A percentile compares a stretch with the other conserved stretches of the same genome.
Evolutionary conservation across 805 yeast genomes (phyloP).

Genomic region (Ogataea kodamae): DNA sequence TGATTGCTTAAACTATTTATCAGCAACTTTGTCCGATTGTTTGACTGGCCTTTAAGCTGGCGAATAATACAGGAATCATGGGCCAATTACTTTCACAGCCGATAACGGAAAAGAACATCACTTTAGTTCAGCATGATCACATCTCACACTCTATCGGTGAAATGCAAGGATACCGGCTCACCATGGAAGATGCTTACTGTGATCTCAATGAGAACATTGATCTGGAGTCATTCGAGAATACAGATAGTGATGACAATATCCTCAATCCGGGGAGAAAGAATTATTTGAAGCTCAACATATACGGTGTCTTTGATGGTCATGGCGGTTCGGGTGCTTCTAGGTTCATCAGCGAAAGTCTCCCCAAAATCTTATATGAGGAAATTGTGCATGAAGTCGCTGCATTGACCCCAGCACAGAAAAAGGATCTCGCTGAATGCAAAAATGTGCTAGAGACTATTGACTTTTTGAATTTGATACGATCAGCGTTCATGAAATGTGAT

Average conservation of each 20-base stretch:
- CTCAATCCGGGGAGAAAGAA: not conserved
- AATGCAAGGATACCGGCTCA: slow-evolving; percentile 73
- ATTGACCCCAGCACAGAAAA: slow-evolving; percentile 17
- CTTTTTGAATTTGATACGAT: slow-evolving; percentile 35
- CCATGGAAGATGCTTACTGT: slow-evolving; percentile 76
- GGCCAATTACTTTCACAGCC: slow-evolving; percentile 77
- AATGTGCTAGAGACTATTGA: slow-evolving; percentile 24
- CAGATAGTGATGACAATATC: slow-evolving; percentile 1
- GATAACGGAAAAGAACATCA: slow-evolving; percentile 61
- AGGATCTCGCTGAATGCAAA: slow-evolving; percentile 10
- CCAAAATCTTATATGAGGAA: slow-evolving; percentile 20
- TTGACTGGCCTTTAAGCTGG: no score
- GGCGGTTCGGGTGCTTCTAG: slow-evolving; percentile 67
- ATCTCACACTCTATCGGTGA: slow-evolving; percentile 63
- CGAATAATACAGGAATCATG: no score
- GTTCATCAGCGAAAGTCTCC: slow-evolving; percentile 44
- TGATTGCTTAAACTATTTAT: not conserved
- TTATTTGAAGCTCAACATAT: slow-evolving; percentile 37
- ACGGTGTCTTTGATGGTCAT: slow-evolving; percentile 81
- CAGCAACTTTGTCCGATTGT: no score
- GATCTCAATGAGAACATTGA: slow-evolving; percentile 34
- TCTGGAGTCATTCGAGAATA: not conserved
- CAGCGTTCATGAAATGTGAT: slow-evolving; percentile 45
- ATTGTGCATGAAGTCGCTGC: slow-evolving; percentile 16
- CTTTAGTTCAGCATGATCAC: slow-evolving; percentile 41